Evolutionary conservation across 805 yeast species (phyloP).

Genomic region (Hanseniaspora taiwanica): DNA sequence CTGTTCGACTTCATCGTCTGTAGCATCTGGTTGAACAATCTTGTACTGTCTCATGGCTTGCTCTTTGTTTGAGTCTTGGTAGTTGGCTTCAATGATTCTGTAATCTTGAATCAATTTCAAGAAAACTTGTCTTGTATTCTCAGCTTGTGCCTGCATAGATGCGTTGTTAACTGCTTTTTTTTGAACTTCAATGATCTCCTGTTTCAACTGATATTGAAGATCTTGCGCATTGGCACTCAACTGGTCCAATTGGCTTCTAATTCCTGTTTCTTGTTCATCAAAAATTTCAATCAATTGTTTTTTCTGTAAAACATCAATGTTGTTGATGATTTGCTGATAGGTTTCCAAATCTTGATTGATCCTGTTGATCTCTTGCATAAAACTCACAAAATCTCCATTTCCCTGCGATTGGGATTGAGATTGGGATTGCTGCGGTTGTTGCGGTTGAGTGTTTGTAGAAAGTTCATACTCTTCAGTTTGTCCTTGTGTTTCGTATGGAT

Average conservation of each 20-base stretch:
- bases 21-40: slow-evolving; percentile 77
- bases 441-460: slow-evolving; percentile 2
- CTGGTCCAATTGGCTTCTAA: slow-evolving; percentile 64
- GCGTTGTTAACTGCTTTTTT: slow-evolving; percentile 55
- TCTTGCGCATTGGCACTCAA: slow-evolving; percentile 67
- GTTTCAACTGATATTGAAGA: slow-evolving; percentile 61
- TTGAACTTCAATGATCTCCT: slow-evolving; percentile 65
- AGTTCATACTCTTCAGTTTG: slow-evolving; percentile 4
- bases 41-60: slow-evolving; percentile 90
- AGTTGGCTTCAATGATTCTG: slow-evolving; percentile 74
- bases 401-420: slow-evolving; percentile 6
- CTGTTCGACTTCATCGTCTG: slow-evolving; percentile 69
- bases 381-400: slow-evolving; percentile 40
- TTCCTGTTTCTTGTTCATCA: slow-evolving; percentile 52
- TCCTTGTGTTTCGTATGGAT: slow-evolving; percentile 10
- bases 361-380: slow-evolving; percentile 55
- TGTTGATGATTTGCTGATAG: slow-evolving; percentile 54
- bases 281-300: slow-evolving; percentile 61
- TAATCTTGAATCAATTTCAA: slow-evolving; percentile 77
- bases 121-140: slow-evolving; percentile 73
- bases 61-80: slow-evolving; percentile 68
- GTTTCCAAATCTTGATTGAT: slow-evolving; percentile 58
- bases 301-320: slow-evolving; percentile 58
- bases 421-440: neutral
- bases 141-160: slow-evolving; percentile 66